Evolutionary conservation across 108 stramenopile genomes (phyloP), one percentile per base, ranked within the genome.

Genomic region (Aureococcus anophagefferens): DNA sequence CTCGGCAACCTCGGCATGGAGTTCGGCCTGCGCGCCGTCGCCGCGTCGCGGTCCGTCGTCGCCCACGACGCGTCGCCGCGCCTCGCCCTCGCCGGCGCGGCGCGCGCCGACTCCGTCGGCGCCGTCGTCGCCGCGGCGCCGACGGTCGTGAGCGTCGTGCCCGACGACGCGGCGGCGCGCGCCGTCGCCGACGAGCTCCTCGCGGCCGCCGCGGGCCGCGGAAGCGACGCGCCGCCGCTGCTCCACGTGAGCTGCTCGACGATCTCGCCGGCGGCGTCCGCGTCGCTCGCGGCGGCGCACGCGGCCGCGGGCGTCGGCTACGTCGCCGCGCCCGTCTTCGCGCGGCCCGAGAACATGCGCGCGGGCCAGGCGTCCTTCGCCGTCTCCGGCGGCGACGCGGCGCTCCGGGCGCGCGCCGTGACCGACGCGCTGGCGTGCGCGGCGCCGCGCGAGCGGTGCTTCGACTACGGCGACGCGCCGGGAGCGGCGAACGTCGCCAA

Each of bases 401-500:
- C 46, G 30, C 40, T 44, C 9, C 40, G 40, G 5, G 17, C 32
- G 59, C 35, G 33, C 31, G 34, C 66, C 16, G 16, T 46, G 14
- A 65, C 72, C 45, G 64, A 31, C 18, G 59, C 63, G 59, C 64
- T 77, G 51, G 44, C 29, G 15, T 28, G 25, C 51, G 51, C 51
- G 21, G 35, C 44, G 33, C 32, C 30, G 11, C n/a, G 32, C 17
- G 59, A 45, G 35, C 33, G 40, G n/a, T 40, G 68, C 16, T 68
- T 68, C 72, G 67, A 70, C 46, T 79, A 72, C 36, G 77, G 80
- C 9, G 33, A 30, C 29, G 65, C 73, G 35, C 64, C 74, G 4
- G 75, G 75, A 0, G 74, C 77, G 16, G 80, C 46, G 17, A 75
- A 74, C 32, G 77, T 75, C 34, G 76, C 64, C 29, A 81, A 81